Base-by-base conservation (phyloP, 106 monocot species). In the Allium sativum region DNA sequence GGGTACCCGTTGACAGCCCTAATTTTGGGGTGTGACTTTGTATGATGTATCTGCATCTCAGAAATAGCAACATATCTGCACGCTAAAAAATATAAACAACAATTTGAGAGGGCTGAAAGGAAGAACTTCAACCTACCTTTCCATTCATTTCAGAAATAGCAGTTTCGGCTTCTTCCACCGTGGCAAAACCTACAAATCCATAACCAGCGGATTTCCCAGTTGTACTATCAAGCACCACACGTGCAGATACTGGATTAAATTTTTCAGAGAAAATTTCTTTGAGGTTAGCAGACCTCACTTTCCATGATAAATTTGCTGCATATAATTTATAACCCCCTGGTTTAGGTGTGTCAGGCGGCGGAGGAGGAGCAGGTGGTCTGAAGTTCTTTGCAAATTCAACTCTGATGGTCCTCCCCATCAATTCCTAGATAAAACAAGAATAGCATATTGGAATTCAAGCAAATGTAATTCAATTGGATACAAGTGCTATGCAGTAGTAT, bases 291-390 rank as follows among this genome's bases (percentile, higher is more conserved):
- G 91, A 73, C 65, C 96, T 84, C 5, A 76, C 87, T 81, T 92
- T 98, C 91, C 87, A 92, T 53, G 87, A 73, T 64, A 98, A 80
- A 75, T 98, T 98, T 51, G 87, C 84, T 18, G 76, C 91, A 82
- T 91, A 88, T 45, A 98, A 77, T 61, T 76, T 70, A 56, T 84
- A 56, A 8, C 78, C 72, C 52, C 73, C 76, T 52, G 76, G 78
- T 55, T 9, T 54, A 18, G 15, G 9, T 41, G 44, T 17, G 19
- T 75, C 12, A 44, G 15, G 55, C 45, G 63, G 66, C 15, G 55
- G 65, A 31, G 76, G 72, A 12, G 62, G 18, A 14, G 72, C 66
- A 45, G 77, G 66, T 61, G 79, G 87, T 52, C 69, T 87, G 61
- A 84, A 82, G 63, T 62, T 85, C 73, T 92, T 98, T 12, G 96